Evolutionary conservation across 2,329 filamentous ascomycete species (phyloP).

Genomic region (Cryphonectria parasitica): DNA sequence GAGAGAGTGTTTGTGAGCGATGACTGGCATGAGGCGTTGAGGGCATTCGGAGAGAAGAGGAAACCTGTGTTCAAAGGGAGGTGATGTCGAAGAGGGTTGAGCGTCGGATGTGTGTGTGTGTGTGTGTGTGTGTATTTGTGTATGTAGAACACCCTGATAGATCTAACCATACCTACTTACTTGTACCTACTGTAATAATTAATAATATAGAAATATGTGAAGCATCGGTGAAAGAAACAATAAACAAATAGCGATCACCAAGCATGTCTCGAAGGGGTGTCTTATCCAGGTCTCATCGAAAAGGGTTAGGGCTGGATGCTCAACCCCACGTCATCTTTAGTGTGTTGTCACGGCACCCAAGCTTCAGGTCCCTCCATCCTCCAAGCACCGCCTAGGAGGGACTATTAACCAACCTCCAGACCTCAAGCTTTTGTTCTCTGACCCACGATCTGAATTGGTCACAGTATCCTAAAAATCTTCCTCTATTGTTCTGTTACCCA

Average conservation of each 20-base stretch:
- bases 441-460: neutral
- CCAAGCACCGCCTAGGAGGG: neutral
- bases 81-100: neutral
- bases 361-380: neutral
- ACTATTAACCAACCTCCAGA: neutral
- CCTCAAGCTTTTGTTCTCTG: neutral
- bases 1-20: conserved; percentile 79
- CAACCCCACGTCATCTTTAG: neutral
- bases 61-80: conserved; percentile 62
- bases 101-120: too few relatives aligned
- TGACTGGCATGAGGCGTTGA: conserved; percentile 85
- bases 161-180: neutral
- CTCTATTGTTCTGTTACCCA: neutral
- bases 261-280: neutral
- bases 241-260: neutral
- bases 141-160: neutral
- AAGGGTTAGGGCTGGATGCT: neutral
- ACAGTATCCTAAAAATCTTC: neutral
- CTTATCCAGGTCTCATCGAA: neutral
- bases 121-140: neutral
- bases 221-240: neutral
- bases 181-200: neutral
- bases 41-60: conserved; percentile 74
- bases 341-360: neutral
- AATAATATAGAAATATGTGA: neutral